Evolutionary conservation across 2,329 filamentous ascomycete genomes (phyloP).

Genomic region (Fusarium ramigenum): DNA sequence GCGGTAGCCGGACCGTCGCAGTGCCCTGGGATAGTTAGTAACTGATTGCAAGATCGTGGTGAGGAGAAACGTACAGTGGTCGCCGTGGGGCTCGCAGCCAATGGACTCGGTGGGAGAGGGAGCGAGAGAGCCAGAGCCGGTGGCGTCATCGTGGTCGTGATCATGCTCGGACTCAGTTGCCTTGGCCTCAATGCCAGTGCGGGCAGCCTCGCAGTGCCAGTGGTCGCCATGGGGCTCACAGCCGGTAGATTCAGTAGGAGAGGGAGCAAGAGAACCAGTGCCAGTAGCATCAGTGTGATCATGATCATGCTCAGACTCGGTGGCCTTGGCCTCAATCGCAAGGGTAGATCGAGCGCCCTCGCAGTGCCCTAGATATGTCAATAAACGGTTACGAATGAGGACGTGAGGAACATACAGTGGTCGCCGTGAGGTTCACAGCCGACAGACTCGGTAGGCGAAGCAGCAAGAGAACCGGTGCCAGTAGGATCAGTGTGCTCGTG

Average conservation of each 20-base stretch:
- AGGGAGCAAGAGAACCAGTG: constrained; percentile 12
- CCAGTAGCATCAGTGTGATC: not conserved
- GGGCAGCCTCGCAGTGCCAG: constrained; percentile 39
- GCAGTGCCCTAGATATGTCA: constrained; percentile 29
- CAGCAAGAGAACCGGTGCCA: not conserved
- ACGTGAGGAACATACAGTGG: constrained; percentile 9
- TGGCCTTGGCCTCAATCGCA: constrained; percentile 1
- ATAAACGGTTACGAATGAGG: not conserved
- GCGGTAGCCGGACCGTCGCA: constrained; percentile 34
- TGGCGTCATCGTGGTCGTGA: not conserved
- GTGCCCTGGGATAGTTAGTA: constrained; percentile 26
- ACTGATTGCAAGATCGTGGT: accelerated
- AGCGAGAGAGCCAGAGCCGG: not conserved
- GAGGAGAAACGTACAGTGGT: constrained; percentile 29
- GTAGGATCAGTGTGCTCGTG: not conserved
- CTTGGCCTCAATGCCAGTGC: constrained; percentile 18
- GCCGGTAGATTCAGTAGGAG: constrained; percentile 36
- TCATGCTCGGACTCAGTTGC: constrained; percentile 23
- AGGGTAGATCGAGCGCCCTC: constrained; percentile 26
- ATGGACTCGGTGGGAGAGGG: constrained; percentile 39
- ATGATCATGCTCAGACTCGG: constrained; percentile 9
- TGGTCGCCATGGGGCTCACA: constrained; percentile 40
- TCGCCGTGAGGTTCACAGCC: constrained; percentile 40
- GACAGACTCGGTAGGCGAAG: constrained; percentile 35
- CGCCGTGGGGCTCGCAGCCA: constrained; percentile 38